A percentile compares a stretch with the other conserved stretches of the same genome.
Conservation (phyloP, 805 yeast species). For the Clavispora carvajalis region DNA sequence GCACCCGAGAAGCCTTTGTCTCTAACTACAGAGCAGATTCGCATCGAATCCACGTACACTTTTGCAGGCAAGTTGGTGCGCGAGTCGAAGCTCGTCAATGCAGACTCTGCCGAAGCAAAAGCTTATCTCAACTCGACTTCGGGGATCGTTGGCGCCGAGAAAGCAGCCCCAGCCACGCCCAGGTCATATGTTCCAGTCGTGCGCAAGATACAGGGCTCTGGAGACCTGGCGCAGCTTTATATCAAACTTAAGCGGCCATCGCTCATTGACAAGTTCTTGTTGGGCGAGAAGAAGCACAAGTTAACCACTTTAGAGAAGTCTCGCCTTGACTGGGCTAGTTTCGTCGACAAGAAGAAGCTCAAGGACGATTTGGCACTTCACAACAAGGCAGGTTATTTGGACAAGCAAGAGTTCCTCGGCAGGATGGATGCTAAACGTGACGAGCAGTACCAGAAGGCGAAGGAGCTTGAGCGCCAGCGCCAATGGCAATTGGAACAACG, state of each 20-base stretch:
- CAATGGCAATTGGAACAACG: slow-evolving; percentile 17
- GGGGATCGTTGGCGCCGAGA: slow-evolving; percentile 17
- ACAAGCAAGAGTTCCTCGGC: slow-evolving; percentile 81
- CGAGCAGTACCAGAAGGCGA: slow-evolving; percentile 41
- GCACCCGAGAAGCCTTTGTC: neutral
- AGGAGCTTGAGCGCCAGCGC: slow-evolving; percentile 27
- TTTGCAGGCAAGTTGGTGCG: slow-evolving; percentile 84
- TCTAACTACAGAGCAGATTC: slow-evolving; percentile 28
- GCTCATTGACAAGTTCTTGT: slow-evolving; percentile 68
- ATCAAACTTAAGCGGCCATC: slow-evolving; percentile 70
- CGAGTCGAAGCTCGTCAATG: slow-evolving; percentile 74
- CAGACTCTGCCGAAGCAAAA: slow-evolving; percentile 78
- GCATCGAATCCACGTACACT: slow-evolving; percentile 71
- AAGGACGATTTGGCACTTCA: slow-evolving; percentile 74
- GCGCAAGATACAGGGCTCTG: slow-evolving; percentile 26
- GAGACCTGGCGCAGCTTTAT: slow-evolving; percentile 32
- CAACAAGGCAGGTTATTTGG: slow-evolving; percentile 87
- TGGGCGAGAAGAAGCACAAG: slow-evolving; percentile 59
- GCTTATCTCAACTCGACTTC: slow-evolving; percentile 64
- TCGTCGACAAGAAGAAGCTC: slow-evolving; percentile 82
- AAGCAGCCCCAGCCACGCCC: slow-evolving; percentile 5
- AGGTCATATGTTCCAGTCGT: slow-evolving; percentile 31
- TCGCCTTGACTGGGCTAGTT: slow-evolving; percentile 89
- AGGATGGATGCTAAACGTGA: slow-evolving; percentile 64
- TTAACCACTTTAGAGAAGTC: slow-evolving; percentile 90